Percentiles rank a stretch among this genome's conserved stretches.
phyloP scores from a whole-genome alignment of 371 early-diverging fungal genomes.

The Mucor velutinosus region DNA sequence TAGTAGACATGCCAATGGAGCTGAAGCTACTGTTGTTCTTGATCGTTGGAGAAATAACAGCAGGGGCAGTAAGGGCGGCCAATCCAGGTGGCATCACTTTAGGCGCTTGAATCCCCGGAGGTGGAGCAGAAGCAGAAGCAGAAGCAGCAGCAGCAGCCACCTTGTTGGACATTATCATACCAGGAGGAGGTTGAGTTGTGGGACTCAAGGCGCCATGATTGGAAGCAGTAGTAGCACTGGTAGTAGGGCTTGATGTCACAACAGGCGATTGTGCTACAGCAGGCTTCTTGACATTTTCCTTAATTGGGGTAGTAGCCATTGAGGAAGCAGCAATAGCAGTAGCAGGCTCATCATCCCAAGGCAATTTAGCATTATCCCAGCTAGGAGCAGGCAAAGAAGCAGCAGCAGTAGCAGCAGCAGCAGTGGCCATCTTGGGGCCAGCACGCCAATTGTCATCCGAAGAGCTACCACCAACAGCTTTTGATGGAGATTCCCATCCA shows the following conservation, averaged over 20 bases:
- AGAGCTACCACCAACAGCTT: neutral
- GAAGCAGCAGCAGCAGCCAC: neutral
- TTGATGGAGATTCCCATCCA: neutral
- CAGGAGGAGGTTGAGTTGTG: neutral
- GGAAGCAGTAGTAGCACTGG: neutral
- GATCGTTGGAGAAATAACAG: too few species aligned
- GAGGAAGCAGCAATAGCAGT: neutral
- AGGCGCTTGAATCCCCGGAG: constrained; percentile 1
- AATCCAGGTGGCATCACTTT: constrained; percentile 8
- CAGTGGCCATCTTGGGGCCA: neutral
- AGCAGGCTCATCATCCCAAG: constrained; percentile 13
- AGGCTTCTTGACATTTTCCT: neutral
- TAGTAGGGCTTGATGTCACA: neutral
- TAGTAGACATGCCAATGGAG: neutral
- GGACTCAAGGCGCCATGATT: neutral
- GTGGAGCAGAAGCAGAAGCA: neutral
- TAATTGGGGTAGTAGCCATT: neutral
- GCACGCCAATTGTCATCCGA: neutral
- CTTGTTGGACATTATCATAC: neutral
- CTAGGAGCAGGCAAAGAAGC: neutral
- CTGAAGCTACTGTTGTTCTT: neutral
- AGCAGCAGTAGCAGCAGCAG: neutral
- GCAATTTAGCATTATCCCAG: constrained; percentile 8
- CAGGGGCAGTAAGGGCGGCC: neutral
- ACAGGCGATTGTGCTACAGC: neutral